phyloP scores from a whole-genome alignment of 371 early-diverging fungal genomes.

The Lichtheimia ramosa region DNA sequence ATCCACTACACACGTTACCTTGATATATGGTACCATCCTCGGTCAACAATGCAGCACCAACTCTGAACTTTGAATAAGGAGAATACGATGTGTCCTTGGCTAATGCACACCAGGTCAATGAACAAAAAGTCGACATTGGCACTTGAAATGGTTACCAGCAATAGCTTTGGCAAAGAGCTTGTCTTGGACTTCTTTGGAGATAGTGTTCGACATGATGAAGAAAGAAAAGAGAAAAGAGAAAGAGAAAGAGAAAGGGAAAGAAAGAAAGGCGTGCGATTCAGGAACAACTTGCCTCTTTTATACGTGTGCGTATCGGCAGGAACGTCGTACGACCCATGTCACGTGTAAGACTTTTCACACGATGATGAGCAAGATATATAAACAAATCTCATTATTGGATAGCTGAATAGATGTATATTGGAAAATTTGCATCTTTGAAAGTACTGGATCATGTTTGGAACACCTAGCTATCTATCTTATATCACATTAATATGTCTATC shows the following conservation, averaged over 20 bases:
- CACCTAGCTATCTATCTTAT: too few relatives aligned
- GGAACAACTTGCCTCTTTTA: too few relatives aligned
- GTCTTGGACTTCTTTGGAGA: constrained; percentile 6
- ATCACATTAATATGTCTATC: too few relatives aligned
- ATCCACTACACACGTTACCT: constrained; percentile 33
- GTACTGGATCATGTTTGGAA: too few relatives aligned
- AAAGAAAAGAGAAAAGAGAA: constrained; percentile 10
- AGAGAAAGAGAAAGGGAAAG: constrained; percentile 12
- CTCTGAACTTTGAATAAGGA: constrained; percentile 85
- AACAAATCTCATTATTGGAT: too few relatives aligned
- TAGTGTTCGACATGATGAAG: not conserved
- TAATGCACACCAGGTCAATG: constrained; percentile 12
- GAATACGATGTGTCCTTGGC: constrained; percentile 63
- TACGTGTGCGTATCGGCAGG: too few relatives aligned
- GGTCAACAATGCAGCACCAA: constrained; percentile 76
- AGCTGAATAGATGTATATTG: too few relatives aligned
- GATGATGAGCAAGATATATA: too few relatives aligned
- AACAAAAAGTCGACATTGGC: not conserved
- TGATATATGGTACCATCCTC: constrained; percentile 61
- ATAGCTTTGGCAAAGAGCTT: constrained; percentile 13
- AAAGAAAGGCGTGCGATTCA: not conserved
- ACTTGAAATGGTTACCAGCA: constrained; percentile 2
- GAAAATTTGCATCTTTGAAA: too few relatives aligned
- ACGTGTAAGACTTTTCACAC: too few relatives aligned
- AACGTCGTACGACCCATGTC: too few relatives aligned